phyloP scores from a whole-genome alignment of 176 grass and related monocot species.

The Ensete glaucum region DNA sequence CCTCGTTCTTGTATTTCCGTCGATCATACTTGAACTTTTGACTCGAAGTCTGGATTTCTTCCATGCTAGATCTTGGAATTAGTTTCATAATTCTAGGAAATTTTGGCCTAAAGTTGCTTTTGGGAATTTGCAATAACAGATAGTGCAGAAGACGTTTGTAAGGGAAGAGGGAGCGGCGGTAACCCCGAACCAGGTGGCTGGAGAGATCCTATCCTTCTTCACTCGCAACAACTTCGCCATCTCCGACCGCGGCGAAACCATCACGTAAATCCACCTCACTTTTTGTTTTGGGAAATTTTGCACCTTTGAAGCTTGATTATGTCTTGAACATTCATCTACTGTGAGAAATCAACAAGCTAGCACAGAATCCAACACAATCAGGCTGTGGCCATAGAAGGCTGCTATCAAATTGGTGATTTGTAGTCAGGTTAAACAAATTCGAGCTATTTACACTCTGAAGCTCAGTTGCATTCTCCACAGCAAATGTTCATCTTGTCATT shows the following conservation, averaged over 20 bases:
- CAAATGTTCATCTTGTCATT: not conserved
- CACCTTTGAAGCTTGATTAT: not conserved
- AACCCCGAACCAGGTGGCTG: slow-evolving; percentile 65
- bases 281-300: not conserved
- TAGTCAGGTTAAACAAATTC: not conserved
- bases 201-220: slow-evolving; percentile 88
- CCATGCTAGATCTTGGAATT: not conserved
- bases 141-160: slow-evolving; percentile 91
- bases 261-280: slow-evolving; percentile 46
- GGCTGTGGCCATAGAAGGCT: no score
- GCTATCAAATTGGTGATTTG: not conserved
- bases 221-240: slow-evolving; percentile 76
- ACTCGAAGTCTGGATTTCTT: not conserved
- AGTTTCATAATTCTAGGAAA: not conserved
- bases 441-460: not conserved
- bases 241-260: slow-evolving; percentile 74
- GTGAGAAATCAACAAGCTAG: no score
- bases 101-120: not conserved
- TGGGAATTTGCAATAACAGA: slow-evolving; percentile 31
- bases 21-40: not conserved
- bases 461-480: not conserved
- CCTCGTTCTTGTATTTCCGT: not conserved
- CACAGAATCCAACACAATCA: no score
- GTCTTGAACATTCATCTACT: not conserved
- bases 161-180: slow-evolving; percentile 38